These are phyloP conservation scores for Phytophthora sp. DNA, from an alignment of 352 stramenopile species.

Conservation along the genomic window DNA sequence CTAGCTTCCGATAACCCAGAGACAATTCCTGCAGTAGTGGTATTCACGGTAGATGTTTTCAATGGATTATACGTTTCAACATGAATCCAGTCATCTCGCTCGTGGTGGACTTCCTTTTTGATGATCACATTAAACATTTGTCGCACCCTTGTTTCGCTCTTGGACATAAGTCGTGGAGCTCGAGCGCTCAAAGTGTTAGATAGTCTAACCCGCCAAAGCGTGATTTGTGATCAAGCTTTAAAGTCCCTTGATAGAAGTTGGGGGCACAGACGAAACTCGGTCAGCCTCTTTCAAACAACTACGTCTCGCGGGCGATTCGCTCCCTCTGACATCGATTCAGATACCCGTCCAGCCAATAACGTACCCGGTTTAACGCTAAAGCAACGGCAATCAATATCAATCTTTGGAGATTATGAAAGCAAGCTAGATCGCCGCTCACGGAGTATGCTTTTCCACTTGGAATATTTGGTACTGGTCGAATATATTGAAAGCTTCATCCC, in stretches of 20 bases:
- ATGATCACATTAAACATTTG: not conserved
- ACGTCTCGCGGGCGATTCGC: not conserved
- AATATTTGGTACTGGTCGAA: constrained; percentile 15
- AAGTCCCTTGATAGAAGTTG: no score
- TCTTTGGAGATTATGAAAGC: not conserved
- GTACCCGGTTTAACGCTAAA: not conserved
- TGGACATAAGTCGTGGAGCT: not conserved
- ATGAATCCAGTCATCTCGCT: not conserved
- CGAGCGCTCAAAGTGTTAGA: not conserved
- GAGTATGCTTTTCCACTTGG: constrained; percentile 16
- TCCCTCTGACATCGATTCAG: no score
- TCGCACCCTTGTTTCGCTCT: not conserved
- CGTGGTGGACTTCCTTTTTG: not conserved
- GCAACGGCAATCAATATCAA: not conserved
- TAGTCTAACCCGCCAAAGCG: not conserved
- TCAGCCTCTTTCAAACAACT: not conserved
- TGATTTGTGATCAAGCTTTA: no score
- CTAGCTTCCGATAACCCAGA: not conserved
- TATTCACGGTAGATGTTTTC: constrained; percentile 8
- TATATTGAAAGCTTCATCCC: constrained; percentile 22
- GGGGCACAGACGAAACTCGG: not conserved
- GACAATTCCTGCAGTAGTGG: constrained; percentile 1
- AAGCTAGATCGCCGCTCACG: not conserved
- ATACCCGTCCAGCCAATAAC: no score
- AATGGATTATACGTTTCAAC: constrained; percentile 2